Percentiles rank a stretch among this genome's conserved stretches.
Conservation (phyloP, 805 yeast genomes). For the Yarrowia divulgata region DNA sequence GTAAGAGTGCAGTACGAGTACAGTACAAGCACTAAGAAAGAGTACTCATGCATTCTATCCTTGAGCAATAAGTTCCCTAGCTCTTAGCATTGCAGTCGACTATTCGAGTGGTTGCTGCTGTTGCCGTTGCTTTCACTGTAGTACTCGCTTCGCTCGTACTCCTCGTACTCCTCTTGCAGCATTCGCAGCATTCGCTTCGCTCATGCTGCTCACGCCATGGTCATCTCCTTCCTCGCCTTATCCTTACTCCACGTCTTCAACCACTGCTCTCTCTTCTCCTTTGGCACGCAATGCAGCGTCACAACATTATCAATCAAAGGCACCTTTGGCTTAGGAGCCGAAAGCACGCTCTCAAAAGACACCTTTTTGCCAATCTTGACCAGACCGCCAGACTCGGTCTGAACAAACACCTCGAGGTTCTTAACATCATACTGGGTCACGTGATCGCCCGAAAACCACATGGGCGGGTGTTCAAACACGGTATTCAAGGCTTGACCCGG, state of each 20-base stretch:
- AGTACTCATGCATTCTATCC: too few relatives aligned
- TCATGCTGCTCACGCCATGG: background rate
- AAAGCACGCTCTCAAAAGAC: slow-evolving; percentile 67
- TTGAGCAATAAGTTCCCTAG: too few relatives aligned
- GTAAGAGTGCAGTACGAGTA: too few relatives aligned
- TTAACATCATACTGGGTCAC: slow-evolving; percentile 60
- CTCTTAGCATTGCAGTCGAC: too few relatives aligned
- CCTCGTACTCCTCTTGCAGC: too few relatives aligned
- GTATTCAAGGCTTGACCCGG: slow-evolving; percentile 67
- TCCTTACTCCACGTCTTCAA: slow-evolving; percentile 52
- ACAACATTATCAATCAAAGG: slow-evolving; percentile 80
- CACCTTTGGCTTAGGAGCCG: slow-evolving; percentile 66
- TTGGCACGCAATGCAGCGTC: slow-evolving; percentile 81
- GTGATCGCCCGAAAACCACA: slow-evolving; percentile 72
- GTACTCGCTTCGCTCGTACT: too few relatives aligned
- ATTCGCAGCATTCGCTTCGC: too few relatives aligned
- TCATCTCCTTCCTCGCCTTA: slow-evolving; percentile 41
- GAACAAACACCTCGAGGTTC: slow-evolving; percentile 77
- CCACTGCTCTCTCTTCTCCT: slow-evolving; percentile 70
- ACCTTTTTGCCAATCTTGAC: slow-evolving; percentile 84
- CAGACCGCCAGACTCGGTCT: slow-evolving; percentile 82
- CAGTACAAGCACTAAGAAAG: too few relatives aligned
- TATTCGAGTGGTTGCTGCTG: too few relatives aligned
- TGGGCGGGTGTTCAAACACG: slow-evolving; percentile 69
- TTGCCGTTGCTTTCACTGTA: too few relatives aligned